These are phyloP conservation scores for Sugiyamaella paludigena DNA, from an alignment of 1,139 yeast genomes.

Conservation along the genomic window DNA sequence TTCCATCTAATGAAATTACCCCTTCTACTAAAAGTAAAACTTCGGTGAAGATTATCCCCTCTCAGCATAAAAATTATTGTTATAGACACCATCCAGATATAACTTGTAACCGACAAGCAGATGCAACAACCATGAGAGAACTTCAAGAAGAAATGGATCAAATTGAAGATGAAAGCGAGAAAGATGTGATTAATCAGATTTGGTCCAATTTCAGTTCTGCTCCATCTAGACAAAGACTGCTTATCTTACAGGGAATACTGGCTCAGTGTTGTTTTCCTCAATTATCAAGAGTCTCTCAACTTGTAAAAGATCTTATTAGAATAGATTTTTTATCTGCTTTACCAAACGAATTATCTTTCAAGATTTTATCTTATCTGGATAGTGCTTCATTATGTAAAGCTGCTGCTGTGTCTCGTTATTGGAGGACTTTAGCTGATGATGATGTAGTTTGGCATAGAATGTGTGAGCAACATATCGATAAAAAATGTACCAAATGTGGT, in stretches of 20 bases:
- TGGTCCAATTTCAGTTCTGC: slow-evolving; percentile 81
- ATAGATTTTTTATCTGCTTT: slow-evolving; percentile 84
- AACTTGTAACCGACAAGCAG: slow-evolving; percentile 57
- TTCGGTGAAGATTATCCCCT: not conserved
- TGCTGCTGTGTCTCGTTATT: slow-evolving; percentile 81
- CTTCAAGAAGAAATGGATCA: slow-evolving; percentile 49
- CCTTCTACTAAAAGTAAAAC: not conserved
- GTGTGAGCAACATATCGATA: slow-evolving; percentile 97
- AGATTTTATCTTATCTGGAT: slow-evolving; percentile 82
- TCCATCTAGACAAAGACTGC: slow-evolving; percentile 61
- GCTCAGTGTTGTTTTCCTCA: slow-evolving; percentile 96
- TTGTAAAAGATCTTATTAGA: slow-evolving; percentile 73
- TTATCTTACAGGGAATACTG: slow-evolving; percentile 78
- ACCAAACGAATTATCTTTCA: slow-evolving; percentile 81
- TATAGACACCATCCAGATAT: slow-evolving; percentile 15
- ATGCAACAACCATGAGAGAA: slow-evolving; percentile 60
- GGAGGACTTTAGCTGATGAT: slow-evolving; percentile 91
- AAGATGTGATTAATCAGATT: slow-evolving; percentile 67
- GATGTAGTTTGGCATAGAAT: slow-evolving; percentile 97
- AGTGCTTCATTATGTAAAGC: slow-evolving; percentile 90
- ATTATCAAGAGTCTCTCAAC: slow-evolving; percentile 75
- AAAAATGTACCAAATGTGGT: slow-evolving; percentile 97
- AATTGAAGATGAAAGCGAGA: slow-evolving; percentile 59
- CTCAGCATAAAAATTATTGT: slow-evolving; percentile 13
- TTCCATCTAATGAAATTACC: not conserved